Evolutionary conservation across 169 alveolate species (phyloP), one percentile per base, ranked within the genome.

Genomic region (Cytauxzoon felis): DNA sequence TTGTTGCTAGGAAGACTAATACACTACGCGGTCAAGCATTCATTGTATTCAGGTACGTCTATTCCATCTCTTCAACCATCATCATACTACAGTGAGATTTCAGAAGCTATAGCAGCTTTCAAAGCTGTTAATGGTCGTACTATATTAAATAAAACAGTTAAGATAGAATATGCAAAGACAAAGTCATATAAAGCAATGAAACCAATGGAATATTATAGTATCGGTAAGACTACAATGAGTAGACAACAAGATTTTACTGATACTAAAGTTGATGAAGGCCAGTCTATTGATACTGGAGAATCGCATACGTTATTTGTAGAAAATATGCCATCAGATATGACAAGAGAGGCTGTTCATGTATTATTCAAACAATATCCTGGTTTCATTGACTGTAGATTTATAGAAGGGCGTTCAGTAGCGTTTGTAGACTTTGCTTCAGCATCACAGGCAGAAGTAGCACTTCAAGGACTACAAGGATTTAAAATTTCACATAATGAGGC

Each of bases 301-400:
- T 29, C 68, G 3, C 82, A 68, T 57, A 71, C 94, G 5, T 69
- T 89, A 29, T 83, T 89, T 52, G 92, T 89, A n/a, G 92, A 89
- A 45, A 86, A 89, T 53, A 29, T 89, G 42, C 94, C 93, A 5
- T 69, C 80, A 19, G 91, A 86, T 51, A 81, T 81, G 59, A 89
- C 76, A 59, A 87, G 81, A 64, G 78, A 61, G 41, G 78, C 91
- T 4, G 52, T 89, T 45, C 93, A 89, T 45, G 59, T 87, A 24
- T 64, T 89, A 9, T 89, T 89, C 71, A 56, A 62, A 32, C 93
- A 89, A 78, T 89, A 89, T 69, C 92, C 92, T n/a, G 94, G 94
- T 2, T 82, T 64, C 79, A 69, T 51, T 58, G 92, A 81, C 71
- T 79, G 82, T 26, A 69, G 93, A 13, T 82, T 81, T 27, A 81